Percentiles rank a stretch among this genome's conserved stretches.
Conservation (phyloP, 768 basidiomycete genomes). For the Tricholoma furcatifolium region DNA sequence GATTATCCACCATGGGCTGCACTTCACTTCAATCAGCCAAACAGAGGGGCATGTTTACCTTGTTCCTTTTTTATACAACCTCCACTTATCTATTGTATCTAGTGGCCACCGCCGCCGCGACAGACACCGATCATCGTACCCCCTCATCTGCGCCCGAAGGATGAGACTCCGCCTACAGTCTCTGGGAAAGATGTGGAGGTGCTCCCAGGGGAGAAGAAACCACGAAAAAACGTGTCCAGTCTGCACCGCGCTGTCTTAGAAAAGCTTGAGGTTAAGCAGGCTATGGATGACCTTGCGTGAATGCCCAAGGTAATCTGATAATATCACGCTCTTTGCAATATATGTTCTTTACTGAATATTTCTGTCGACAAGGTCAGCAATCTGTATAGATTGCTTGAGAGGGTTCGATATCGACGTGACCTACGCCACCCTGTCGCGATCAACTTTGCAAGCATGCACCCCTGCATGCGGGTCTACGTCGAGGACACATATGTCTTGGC, state of each 20-base stretch:
- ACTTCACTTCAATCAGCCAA: constrained; percentile 84
- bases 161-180: background rate
- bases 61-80: background rate
- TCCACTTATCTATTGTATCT: background rate
- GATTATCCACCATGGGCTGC: constrained; percentile 89
- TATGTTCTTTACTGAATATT: too few relatives aligned
- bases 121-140: constrained; percentile 79
- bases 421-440: too few relatives aligned
- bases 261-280: constrained; percentile 70
- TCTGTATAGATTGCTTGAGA: too few relatives aligned
- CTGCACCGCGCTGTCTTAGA: constrained; percentile 76
- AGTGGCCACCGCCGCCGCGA: constrained; percentile 87
- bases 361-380: too few relatives aligned
- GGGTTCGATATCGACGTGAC: too few relatives aligned
- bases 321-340: too few relatives aligned
- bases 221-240: constrained; percentile 53
- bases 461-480: too few relatives aligned
- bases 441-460: too few relatives aligned
- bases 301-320: background rate
- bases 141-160: constrained; percentile 42
- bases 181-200: background rate
- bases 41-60: constrained; percentile 61
- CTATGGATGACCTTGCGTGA: constrained; percentile 48
- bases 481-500: too few relatives aligned
- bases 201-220: constrained; percentile 21